Evolutionary conservation across 768 basidiomycete species (phyloP).

Genomic region (Gautieria morchelliformis): DNA sequence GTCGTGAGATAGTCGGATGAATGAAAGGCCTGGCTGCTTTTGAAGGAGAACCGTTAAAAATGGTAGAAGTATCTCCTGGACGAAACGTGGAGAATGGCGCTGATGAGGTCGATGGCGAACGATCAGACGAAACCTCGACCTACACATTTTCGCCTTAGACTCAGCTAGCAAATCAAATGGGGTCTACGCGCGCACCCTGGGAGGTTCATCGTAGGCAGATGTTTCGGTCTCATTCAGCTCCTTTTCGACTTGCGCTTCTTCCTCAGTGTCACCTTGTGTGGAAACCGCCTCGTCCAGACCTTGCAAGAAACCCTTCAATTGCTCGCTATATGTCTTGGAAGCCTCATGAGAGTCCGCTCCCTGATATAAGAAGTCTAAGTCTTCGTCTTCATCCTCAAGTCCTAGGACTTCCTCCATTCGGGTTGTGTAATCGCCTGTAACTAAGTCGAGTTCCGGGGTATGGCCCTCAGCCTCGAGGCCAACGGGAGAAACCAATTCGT

Average conservation of each 20-base stretch:
- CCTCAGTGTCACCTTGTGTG: neutral
- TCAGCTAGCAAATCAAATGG: neutral
- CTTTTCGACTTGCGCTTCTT: constrained; percentile 6
- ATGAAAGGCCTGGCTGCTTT: constrained; percentile 26
- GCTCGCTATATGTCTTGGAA: constrained; percentile 2
- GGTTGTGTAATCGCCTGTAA: constrained; percentile 42
- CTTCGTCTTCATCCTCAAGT: constrained; percentile 27
- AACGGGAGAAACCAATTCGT: neutral
- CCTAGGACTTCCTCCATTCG: constrained; percentile 58
- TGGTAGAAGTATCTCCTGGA: constrained; percentile 25
- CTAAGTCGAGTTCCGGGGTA: neutral
- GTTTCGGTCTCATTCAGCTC: constrained; percentile 8
- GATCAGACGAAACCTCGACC: constrained; percentile 21
- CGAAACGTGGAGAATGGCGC: constrained; percentile 21
- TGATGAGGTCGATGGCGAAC: constrained; percentile 26
- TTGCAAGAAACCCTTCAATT: neutral
- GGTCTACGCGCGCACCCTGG: constrained; percentile 1
- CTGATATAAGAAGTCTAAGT: constrained; percentile 19
- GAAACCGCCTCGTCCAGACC: neutral
- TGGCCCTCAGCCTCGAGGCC: neutral
- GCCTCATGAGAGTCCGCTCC: neutral
- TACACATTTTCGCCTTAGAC: constrained; percentile 9
- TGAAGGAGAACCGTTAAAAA: constrained; percentile 27
- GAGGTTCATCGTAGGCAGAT: neutral
- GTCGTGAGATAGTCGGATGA: constrained; percentile 69